phyloP scores from a whole-genome alignment of 1,284 basidiomycete genomes.

The Sporisorium graminicola region DNA sequence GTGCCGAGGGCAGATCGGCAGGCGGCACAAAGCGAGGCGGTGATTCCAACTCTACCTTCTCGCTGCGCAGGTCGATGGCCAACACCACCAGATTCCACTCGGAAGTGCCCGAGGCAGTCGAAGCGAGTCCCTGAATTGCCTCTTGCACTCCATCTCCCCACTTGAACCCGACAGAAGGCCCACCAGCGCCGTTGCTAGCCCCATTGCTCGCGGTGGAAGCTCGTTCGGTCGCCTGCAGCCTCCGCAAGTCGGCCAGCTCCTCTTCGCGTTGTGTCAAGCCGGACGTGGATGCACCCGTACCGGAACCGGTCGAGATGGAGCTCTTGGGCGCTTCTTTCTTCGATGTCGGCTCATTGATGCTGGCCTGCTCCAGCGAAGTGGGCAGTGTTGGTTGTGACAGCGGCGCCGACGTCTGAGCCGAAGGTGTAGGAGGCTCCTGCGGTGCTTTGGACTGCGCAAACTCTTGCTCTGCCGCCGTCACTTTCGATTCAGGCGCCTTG shows the following conservation, averaged over 20 bases:
- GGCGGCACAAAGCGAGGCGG: constrained; percentile 47
- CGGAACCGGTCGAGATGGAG: constrained; percentile 33
- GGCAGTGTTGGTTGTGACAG: constrained; percentile 47
- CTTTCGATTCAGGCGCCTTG: constrained; percentile 15
- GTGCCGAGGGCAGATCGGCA: constrained; percentile 32
- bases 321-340: constrained; percentile 20
- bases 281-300: constrained; percentile 19
- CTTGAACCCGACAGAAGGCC: constrained; percentile 36
- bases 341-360: not conserved
- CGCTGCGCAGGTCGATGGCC: constrained; percentile 47
- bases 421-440: constrained; percentile 29
- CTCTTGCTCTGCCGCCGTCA: constrained; percentile 37
- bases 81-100: constrained; percentile 59
- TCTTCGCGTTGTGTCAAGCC: constrained; percentile 44
- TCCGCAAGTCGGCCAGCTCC: constrained; percentile 43
- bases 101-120: constrained; percentile 49
- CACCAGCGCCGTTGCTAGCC: constrained; percentile 17
- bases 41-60: constrained; percentile 45
- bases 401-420: not conserved
- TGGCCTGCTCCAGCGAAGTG: constrained; percentile 29
- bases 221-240: constrained; percentile 44
- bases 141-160: constrained; percentile 50
- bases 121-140: constrained; percentile 43
- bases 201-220: constrained; percentile 8
- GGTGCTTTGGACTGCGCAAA: constrained; percentile 30